phyloP scores from a whole-genome alignment of 495 filamentous ascomycete genomes.

The Penicillium arizonense region DNA sequence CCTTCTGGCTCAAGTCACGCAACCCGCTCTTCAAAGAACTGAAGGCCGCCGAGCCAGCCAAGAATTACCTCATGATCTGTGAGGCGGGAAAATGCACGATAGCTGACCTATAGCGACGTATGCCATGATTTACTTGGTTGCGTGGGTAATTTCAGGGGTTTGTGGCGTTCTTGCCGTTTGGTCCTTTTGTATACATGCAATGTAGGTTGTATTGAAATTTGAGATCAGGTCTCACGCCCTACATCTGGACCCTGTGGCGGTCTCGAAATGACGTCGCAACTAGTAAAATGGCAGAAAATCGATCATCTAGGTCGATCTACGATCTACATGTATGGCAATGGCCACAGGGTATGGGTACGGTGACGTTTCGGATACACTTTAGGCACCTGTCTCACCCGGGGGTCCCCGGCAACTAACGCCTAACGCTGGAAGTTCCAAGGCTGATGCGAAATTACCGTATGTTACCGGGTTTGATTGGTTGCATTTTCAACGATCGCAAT shows the following conservation, averaged over 20 bases:
- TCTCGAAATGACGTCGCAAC: no score
- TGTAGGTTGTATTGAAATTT: neutral
- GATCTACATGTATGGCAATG: neutral
- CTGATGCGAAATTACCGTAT: neutral
- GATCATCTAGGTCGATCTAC: neutral
- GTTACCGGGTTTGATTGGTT: neutral
- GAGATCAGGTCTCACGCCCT: neutral
- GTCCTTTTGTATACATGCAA: neutral
- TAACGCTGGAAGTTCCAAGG: neutral
- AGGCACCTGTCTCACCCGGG: neutral
- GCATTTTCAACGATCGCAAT: neutral
- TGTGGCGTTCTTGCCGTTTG: neutral
- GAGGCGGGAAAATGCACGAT: constrained; percentile 47
- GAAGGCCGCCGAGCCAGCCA: constrained; percentile 35
- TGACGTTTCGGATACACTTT: no score
- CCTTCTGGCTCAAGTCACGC: constrained; percentile 53
- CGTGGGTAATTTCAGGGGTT: neutral
- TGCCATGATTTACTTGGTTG: neutral
- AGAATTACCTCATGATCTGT: constrained; percentile 49
- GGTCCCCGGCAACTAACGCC: neutral
- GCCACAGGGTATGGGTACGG: neutral
- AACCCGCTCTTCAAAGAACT: constrained; percentile 47
- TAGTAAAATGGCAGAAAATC: no score
- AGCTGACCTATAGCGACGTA: constrained; percentile 32
- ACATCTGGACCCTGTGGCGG: neutral